These are phyloP conservation scores for Rhododendron henanense DNA, from an alignment of 148 eudicot species.

Conservation along the genomic window DNA sequence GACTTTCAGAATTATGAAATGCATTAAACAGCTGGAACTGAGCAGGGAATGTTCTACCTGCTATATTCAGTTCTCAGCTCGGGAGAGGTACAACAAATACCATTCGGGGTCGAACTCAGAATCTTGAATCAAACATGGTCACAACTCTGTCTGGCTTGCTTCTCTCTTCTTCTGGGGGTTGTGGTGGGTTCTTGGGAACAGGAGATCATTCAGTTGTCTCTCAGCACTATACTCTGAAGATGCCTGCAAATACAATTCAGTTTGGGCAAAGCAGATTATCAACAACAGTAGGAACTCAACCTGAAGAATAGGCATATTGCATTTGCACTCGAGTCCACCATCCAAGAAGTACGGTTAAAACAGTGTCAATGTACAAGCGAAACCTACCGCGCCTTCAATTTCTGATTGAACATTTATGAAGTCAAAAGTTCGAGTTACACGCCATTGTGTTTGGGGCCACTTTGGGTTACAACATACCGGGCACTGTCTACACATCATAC, in stretches of 20 bases:
- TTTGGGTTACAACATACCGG: neutral
- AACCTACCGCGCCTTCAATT: neutral
- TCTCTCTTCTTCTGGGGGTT: constrained; percentile 57
- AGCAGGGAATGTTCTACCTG: constrained; percentile 8
- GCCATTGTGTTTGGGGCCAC: neutral
- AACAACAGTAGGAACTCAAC: neutral
- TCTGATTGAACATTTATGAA: neutral
- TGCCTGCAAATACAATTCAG: constrained; percentile 55
- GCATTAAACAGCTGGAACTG: constrained; percentile 1
- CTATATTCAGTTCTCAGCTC: constrained; percentile 13
- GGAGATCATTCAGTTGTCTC: constrained; percentile 74
- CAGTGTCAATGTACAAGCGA: neutral
- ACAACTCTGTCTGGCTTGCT: constrained; percentile 54
- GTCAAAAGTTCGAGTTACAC: neutral
- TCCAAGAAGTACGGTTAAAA: neutral
- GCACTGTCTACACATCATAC: neutral
- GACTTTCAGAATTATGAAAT: constrained; percentile 6
- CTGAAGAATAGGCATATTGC: neutral
- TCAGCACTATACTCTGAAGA: constrained; percentile 94
- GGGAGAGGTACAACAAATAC: neutral
- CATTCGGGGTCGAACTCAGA: neutral
- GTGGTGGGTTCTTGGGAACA: constrained; percentile 74
- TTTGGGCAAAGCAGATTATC: neutral
- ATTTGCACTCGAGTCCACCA: neutral
- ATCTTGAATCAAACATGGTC: neutral